Evolutionary conservation across 2,329 filamentous ascomycete genomes (phyloP), one percentile per base, ranked within the genome.

Genomic region (Dothiorella sarmentorum): DNA sequence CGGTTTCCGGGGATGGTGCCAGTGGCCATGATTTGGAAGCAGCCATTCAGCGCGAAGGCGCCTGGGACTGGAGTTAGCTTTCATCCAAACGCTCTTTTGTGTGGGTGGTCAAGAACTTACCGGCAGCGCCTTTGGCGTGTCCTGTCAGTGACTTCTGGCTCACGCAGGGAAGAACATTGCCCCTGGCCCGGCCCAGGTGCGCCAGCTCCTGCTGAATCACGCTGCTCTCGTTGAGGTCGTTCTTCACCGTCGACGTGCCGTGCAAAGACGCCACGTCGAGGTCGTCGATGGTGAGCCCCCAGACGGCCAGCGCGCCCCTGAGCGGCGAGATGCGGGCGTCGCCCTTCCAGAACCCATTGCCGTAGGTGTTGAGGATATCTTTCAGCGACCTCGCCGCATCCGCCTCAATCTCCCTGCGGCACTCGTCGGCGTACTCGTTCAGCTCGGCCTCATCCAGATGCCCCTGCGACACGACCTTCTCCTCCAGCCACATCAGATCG

Each of bases 21-120:
- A 0, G 66, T 59, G 3, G 69, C 61, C 6, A 76, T 60, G 11
- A 73, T 68, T 62, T 77, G 75, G 3, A 74, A 61, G 40, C 65
- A 66, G 0, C 73, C 72, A 59, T 76, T 76, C n/a, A 76, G 53
- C 68, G 70, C 71, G 71, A 69, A 74, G 1, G 72, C 68, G 5
- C 66, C 66, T 1, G 74, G 73, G 1, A 73, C 66, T n/a, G n/a
- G n/a, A n/a, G n/a, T n/a, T n/a, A n/a, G n/a, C n/a, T n/a, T n/a
- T n/a, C n/a, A n/a, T n/a, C n/a, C n/a, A n/a, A n/a, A n/a, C n/a
- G n/a, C 7, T 68, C 74, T 53, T 76, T 76, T 1, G 68, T 63
- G 60, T 77, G 74, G 33, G 13, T 15, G 29, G 29, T 31, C 29
- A 31, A 13, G 29, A 75, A n/a, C n/a, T n/a, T n/a, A n/a, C n/a